Evolutionary conservation across 768 basidiomycete genomes (phyloP), one percentile per base, ranked within the genome.

Genomic region (Lentinula guzmanii): DNA sequence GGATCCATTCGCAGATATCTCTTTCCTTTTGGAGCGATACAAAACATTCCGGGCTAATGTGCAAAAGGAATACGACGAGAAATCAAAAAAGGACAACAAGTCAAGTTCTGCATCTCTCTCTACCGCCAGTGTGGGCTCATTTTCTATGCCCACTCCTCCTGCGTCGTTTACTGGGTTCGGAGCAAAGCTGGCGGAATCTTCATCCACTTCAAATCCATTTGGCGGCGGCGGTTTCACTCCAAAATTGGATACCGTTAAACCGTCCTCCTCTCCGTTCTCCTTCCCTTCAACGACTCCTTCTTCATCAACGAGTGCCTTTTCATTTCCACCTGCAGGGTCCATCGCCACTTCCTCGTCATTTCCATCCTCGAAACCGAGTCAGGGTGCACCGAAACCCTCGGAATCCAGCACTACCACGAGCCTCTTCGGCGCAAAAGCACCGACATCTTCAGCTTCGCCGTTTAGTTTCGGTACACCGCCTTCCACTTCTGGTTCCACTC

Each of bases 1-100:
- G 15, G 89, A 92, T 71, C 86, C 90, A 2, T 91, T 91, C 69
- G 69, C 73, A n/a, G 87, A 92, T 63, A 68, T 90, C 10, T 72
- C 79, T n/a, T 70, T 74, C 34, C 61, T 86, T 5, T 65, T 88
- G 8, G 82, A 85, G 62, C 78, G 77, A 46, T 92, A 92, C 72
- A 85, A 78, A 67, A 74, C 73, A 16, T 67, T 84, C 24, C 83
- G 90, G 5, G 70, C 76, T 33, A 74, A 77, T 39, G 79, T 85
- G 9, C 83, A 86, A 69, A 79, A 79, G 52, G 82, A 86, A 24
- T 85, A 78, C 63, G 83, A 89, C 52, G 62, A 58, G 37, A 70
- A 73, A 15, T 18, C 58, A 24, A 21, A 11, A 18, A 50, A 31
- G 41, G 31, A 28, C 15, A 33, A 18, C 42, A 41, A 28, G 13